These are phyloP conservation scores for Trichoderma sp. DNA, from an alignment of 2,329 filamentous ascomycete genomes.

Conservation along the genomic window DNA sequence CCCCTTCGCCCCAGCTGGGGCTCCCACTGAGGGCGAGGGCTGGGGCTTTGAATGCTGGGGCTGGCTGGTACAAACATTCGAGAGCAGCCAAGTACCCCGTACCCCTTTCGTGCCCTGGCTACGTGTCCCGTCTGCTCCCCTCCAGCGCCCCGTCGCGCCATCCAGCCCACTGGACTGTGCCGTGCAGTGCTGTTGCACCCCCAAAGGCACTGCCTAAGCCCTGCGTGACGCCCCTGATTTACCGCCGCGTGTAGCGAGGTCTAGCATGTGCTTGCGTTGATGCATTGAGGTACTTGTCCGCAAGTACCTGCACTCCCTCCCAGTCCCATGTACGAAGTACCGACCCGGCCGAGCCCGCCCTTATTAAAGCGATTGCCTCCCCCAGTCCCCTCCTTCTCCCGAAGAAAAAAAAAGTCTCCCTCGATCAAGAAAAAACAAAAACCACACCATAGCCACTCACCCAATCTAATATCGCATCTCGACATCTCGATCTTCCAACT, in stretches of 20 bases:
- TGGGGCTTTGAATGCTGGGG: slow-evolving; percentile 14
- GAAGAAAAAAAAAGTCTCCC: slow-evolving; percentile 21
- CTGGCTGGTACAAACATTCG: slow-evolving; percentile 21
- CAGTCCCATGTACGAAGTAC: slow-evolving; percentile 23
- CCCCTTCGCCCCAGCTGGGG: slow-evolving; percentile 18
- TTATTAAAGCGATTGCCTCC: slow-evolving; percentile 30
- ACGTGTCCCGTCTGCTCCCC: slow-evolving; percentile 19
- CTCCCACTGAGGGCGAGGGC: slow-evolving; percentile 12
- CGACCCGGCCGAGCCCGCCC: slow-evolving; percentile 35
- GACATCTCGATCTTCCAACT: slow-evolving; percentile 6
- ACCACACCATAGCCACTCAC: not conserved
- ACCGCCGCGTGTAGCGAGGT: slow-evolving; percentile 27
- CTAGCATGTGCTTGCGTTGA: slow-evolving; percentile 23
- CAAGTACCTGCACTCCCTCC: slow-evolving; percentile 20
- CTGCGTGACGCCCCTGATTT: slow-evolving; percentile 27
- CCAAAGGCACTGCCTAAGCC: slow-evolving; percentile 17
- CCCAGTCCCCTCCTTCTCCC: slow-evolving; percentile 25
- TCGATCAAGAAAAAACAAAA: slow-evolving; percentile 10
- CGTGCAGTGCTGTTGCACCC: slow-evolving; percentile 17
- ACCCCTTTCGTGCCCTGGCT: slow-evolving; percentile 18
- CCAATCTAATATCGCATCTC: not conserved
- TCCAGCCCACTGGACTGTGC: slow-evolving; percentile 17
- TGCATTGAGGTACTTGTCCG: slow-evolving; percentile 19
- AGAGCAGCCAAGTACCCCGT: slow-evolving; percentile 23
- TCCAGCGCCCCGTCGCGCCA: slow-evolving; percentile 19